phyloP scores from a whole-genome alignment of 2,329 filamentous ascomycete genomes.

The Aspergillus unguis region DNA sequence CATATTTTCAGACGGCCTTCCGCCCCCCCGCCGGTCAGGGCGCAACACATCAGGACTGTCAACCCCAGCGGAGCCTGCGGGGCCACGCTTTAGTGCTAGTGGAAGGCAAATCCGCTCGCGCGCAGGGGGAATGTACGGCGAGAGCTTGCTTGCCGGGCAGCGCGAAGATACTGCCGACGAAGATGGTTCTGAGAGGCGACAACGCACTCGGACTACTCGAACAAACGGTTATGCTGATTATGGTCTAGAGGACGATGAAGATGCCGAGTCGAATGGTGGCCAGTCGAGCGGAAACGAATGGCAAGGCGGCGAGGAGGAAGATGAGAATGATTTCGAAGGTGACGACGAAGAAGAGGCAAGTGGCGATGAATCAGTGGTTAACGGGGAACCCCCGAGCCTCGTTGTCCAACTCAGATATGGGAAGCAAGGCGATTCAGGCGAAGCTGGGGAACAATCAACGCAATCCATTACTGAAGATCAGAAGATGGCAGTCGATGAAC shows the following conservation, averaged over 20 bases:
- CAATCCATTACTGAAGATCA: slow-evolving; percentile 8
- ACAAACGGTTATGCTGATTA: slow-evolving; percentile 49
- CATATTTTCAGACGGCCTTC: slow-evolving; percentile 59
- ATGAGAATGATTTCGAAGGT: slow-evolving; percentile 64
- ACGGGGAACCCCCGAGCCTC: slow-evolving; percentile 58
- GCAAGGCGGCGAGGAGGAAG: slow-evolving; percentile 72
- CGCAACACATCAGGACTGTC: slow-evolving; percentile 66
- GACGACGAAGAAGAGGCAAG: slow-evolving; percentile 45
- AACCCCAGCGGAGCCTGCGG: slow-evolving; percentile 66
- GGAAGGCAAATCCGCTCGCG: slow-evolving; percentile 70
- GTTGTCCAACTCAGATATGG: slow-evolving; percentile 67
- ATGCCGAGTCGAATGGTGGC: slow-evolving; percentile 63
- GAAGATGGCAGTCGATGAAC: slow-evolving; percentile 11
- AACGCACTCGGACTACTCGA: slow-evolving; percentile 36
- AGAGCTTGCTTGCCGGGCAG: slow-evolving; percentile 55
- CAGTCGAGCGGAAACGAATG: slow-evolving; percentile 64
- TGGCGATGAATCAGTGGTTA: slow-evolving; percentile 45
- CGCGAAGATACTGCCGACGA: slow-evolving; percentile 43
- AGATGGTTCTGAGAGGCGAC: slow-evolving; percentile 36
- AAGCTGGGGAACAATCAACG: slow-evolving; percentile 17
- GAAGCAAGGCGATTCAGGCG: slow-evolving; percentile 26
- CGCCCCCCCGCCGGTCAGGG: slow-evolving; percentile 62
- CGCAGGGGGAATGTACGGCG: slow-evolving; percentile 54
- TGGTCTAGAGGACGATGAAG: slow-evolving; percentile 59
- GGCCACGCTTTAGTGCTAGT: slow-evolving; percentile 71